phyloP scores from a whole-genome alignment of 345 rosid genomes.

The Populus nigra region DNA sequence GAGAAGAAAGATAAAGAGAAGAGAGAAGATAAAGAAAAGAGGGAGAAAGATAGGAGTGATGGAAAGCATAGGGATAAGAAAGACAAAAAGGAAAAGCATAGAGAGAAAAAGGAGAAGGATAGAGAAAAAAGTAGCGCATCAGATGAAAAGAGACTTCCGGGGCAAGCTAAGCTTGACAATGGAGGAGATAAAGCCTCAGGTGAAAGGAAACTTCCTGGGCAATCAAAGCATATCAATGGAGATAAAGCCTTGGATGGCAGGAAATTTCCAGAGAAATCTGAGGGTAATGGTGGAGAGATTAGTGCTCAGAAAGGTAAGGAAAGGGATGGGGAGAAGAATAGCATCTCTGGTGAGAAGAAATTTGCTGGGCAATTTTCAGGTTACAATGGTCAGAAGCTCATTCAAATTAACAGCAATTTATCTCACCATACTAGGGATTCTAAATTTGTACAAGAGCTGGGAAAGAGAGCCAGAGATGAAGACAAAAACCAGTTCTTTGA shows the following conservation, averaged over 20 bases:
- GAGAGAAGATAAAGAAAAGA: slow-evolving; percentile 50
- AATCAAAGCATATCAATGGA: slow-evolving; percentile 25
- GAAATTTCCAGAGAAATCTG: background rate
- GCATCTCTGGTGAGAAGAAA: no score
- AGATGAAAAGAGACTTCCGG: slow-evolving; percentile 32
- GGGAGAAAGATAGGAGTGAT: slow-evolving; percentile 53
- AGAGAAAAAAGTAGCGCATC: slow-evolving; percentile 31
- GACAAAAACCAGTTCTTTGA: slow-evolving; percentile 39
- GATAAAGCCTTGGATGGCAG: background rate
- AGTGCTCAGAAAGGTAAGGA: no score
- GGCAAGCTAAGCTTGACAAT: slow-evolving; percentile 23
- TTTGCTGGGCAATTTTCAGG: no score
- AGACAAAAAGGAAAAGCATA: slow-evolving; percentile 49
- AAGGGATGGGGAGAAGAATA: no score
- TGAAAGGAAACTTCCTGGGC: slow-evolving; percentile 33
- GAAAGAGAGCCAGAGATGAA: slow-evolving; percentile 49
- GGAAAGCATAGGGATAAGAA: slow-evolving; percentile 44
- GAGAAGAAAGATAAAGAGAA: slow-evolving; percentile 53
- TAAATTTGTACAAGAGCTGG: slow-evolving; percentile 50
- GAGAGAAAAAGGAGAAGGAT: slow-evolving; percentile 5
- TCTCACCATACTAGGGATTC: slow-evolving; percentile 31
- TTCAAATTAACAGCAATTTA: slow-evolving; percentile 18
- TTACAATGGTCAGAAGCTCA: slow-evolving; percentile 17
- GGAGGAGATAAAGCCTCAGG: slow-evolving; percentile 30
- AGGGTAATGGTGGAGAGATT: background rate